Evolutionary conservation across 805 yeast species (phyloP).

Genomic region (Metschnikowia continentalis): DNA sequence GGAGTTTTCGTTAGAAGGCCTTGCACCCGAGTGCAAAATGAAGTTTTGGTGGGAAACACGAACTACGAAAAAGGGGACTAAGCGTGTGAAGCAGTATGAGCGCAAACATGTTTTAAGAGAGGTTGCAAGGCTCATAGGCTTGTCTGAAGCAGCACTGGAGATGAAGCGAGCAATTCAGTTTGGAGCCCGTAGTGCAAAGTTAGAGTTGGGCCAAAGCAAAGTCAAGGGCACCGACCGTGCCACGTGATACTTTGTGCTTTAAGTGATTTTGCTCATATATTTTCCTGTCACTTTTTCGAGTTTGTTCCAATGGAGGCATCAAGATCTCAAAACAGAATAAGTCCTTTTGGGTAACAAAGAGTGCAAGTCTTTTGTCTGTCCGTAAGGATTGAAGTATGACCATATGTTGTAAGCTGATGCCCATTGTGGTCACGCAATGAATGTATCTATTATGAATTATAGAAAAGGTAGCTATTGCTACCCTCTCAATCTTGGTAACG

Average conservation of each 20-base stretch:
- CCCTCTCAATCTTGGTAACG: too few relatives aligned
- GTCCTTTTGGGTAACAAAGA: too few relatives aligned
- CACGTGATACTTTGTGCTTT: neutral
- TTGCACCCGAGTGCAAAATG: constrained; percentile 48
- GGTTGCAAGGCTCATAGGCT: constrained; percentile 49
- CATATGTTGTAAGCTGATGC: too few relatives aligned
- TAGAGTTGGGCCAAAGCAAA: constrained; percentile 76
- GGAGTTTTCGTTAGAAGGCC: constrained; percentile 36
- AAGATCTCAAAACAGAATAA: neutral
- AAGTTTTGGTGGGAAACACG: constrained; percentile 26
- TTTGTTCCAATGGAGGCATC: neutral
- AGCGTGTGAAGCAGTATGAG: constrained; percentile 24
- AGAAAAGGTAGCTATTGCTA: too few relatives aligned
- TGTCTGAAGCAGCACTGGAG: constrained; percentile 61
- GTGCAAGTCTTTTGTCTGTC: too few relatives aligned
- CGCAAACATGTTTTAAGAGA: constrained; percentile 58
- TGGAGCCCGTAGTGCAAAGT: constrained; percentile 92
- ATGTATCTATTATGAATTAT: too few relatives aligned
- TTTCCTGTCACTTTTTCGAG: neutral
- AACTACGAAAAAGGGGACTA: constrained; percentile 22
- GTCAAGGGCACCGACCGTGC: constrained; percentile 67
- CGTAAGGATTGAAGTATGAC: too few relatives aligned
- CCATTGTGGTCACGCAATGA: too few relatives aligned
- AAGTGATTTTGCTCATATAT: too few relatives aligned
- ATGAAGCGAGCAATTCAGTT: constrained; percentile 94